phyloP scores from a whole-genome alignment of 1,139 yeast genomes.

The Candida sojae region DNA sequence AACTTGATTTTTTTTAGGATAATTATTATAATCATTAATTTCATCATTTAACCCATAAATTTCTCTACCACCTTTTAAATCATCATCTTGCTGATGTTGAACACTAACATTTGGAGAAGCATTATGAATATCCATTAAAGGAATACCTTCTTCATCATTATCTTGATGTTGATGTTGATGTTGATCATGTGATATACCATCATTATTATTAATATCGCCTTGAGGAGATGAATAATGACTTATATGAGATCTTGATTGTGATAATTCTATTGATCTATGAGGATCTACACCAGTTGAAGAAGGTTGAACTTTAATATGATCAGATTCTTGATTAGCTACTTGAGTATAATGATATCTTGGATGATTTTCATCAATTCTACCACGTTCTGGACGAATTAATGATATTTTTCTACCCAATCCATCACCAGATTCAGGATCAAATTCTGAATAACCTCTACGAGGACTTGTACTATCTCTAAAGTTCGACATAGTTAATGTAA shows the following conservation, averaged over 20 bases:
- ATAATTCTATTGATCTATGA: conserved; percentile 16
- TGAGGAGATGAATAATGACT: conserved; percentile 5
- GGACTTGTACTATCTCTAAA: conserved; percentile 13
- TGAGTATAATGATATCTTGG: conserved; percentile 84
- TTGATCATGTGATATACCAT: too few relatives aligned
- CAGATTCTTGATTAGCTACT: conserved; percentile 69
- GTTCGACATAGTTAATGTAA: conserved; percentile 14
- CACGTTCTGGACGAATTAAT: conserved; percentile 78
- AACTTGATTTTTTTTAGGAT: conserved; percentile 31
- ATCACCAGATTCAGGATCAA: conserved; percentile 53
- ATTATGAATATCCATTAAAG: conserved; percentile 41
- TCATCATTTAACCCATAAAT: conserved; percentile 67
- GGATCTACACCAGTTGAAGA: conserved; percentile 79
- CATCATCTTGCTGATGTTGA: background rate
- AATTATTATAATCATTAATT: conserved; percentile 22
- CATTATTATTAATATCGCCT: background rate
- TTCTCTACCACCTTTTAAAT: conserved; percentile 47
- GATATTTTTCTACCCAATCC: conserved; percentile 59
- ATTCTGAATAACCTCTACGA: conserved; percentile 32
- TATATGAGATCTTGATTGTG: conserved; percentile 15
- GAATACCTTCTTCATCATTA: conserved; percentile 38
- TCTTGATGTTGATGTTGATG: conserved; percentile 1
- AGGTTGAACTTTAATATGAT: conserved; percentile 65
- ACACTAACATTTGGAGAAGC: conserved; percentile 12
- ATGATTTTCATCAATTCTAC: conserved; percentile 63